These are phyloP conservation scores for Chlamydomonas eustigma DNA, from an alignment of 139 green algal genomes.

Conservation along the genomic window DNA sequence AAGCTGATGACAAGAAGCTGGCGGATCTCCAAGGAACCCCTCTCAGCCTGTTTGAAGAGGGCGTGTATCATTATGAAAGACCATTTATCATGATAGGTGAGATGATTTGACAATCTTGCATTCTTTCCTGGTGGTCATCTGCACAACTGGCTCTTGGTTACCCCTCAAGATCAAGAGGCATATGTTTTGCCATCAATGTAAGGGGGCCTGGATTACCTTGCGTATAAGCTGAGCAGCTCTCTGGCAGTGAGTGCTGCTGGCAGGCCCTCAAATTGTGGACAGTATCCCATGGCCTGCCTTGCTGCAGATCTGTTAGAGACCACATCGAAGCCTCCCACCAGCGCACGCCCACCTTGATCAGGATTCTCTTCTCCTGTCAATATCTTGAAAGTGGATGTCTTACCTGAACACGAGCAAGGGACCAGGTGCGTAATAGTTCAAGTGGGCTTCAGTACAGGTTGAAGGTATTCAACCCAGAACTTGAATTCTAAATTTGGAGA, in stretches of 20 bases:
- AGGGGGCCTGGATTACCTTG: slow-evolving; percentile 30
- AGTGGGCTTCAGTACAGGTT: too few relatives aligned
- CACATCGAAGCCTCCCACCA: slow-evolving; percentile 54
- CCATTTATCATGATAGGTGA: too few relatives aligned
- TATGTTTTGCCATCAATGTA: too few relatives aligned
- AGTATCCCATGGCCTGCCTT: slow-evolving; percentile 63
- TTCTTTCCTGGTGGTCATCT: too few relatives aligned
- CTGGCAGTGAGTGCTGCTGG: slow-evolving; percentile 48
- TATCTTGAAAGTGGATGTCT: slow-evolving; percentile 78
- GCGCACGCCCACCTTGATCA: slow-evolving; percentile 48
- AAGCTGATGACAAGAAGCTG: slow-evolving; percentile 14
- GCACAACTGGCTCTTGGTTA: too few relatives aligned
- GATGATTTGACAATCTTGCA: too few relatives aligned
- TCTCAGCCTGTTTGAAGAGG: slow-evolving; percentile 33
- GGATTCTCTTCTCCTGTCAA: slow-evolving; percentile 59
- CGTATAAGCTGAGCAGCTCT: slow-evolving; percentile 69
- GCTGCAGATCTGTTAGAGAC: slow-evolving; percentile 30
- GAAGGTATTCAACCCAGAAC: too few relatives aligned
- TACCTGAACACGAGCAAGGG: too few relatives aligned
- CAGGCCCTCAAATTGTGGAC: slow-evolving; percentile 65
- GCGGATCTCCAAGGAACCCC: slow-evolving; percentile 36
- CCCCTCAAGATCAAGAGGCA: too few relatives aligned
- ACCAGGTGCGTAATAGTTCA: too few relatives aligned
- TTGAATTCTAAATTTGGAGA: too few relatives aligned
- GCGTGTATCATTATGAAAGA: too few relatives aligned